Base-by-base conservation (phyloP, 805 yeast genomes). In the Saccharomycopsis sp. region DNA sequence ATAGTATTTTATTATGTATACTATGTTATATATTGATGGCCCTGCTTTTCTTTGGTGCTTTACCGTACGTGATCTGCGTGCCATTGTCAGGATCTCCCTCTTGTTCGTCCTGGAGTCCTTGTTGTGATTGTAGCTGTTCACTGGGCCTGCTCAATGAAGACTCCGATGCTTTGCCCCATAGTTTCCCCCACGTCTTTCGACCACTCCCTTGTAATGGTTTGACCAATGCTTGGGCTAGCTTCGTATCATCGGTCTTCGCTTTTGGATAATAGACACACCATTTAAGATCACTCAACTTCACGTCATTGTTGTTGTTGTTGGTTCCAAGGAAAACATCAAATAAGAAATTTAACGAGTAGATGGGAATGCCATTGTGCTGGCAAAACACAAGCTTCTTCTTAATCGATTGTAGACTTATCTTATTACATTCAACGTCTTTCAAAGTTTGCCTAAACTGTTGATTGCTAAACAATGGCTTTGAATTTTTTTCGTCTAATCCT, bases 221-320 rank as follows among this genome's bases (percentile, higher is more conserved):
- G 3, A 40, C n/a, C 34, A 42, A 20, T 5, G 35, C 37, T 7
- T 38, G 20, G 41, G n/a, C 22, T 19, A n/a, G n/a, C 35, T n/a
- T n/a, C 4, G 7, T 4, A n/a, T 31, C 9, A 14, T 8, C 14
- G 3, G n/a, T 22, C n/a, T 13, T 14, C 13, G 26, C 6, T 22
- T 55, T 62, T 1, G 79, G 79, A 14, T 75, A 77, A 57, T 65
- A 75, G 1, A 79, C 58, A 54, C 84, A 77, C 82, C 83, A 77
- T 29, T 61, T 57, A 20, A 65, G 60, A 45, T 75, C 72, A 43
- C 66, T 54, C 2, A 77, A 53, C 38, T 67, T 66, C 6, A 76
- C 75, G 4, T n/a, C 11, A 9, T 21, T 37, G 13, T 16, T 27
- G n/a, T 16, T 19, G 11, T 57, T 50, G 1, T 44, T 40, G 1